These are phyloP conservation scores for Ceratobasidium papillatum DNA, from an alignment of 1,284 basidiomycete genomes.

Conservation along the genomic window DNA sequence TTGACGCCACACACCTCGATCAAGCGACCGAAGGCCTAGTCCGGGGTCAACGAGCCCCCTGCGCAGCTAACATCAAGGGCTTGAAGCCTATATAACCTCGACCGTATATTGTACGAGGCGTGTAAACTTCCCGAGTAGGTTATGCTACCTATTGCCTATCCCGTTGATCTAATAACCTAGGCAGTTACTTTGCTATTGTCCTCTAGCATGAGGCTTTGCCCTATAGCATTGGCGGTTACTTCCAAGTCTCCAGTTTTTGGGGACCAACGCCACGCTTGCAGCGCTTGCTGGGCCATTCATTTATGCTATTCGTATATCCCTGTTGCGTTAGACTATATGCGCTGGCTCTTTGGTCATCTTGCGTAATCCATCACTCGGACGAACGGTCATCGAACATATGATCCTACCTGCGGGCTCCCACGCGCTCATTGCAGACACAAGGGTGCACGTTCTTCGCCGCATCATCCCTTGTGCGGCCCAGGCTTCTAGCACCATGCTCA, in stretches of 20 bases:
- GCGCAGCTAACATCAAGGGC: background rate
- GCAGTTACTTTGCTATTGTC: background rate
- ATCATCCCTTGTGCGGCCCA: background rate
- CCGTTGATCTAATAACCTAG: background rate
- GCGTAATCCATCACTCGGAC: background rate
- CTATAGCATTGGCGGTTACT: background rate
- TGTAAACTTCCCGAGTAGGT: background rate
- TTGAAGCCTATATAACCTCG: background rate
- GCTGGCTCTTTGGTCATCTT: background rate
- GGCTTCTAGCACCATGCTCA: background rate
- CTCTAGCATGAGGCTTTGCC: background rate
- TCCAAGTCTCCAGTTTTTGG: background rate
- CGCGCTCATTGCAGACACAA: background rate
- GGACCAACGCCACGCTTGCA: background rate
- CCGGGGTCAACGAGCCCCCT: background rate
- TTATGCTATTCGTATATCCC: background rate
- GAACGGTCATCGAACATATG: background rate
- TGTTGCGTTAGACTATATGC: background rate
- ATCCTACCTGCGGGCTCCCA: constrained; percentile 14
- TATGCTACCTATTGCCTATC: background rate
- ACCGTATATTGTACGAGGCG: background rate
- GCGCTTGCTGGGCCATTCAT: background rate
- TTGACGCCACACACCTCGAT: background rate
- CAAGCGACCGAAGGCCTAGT: background rate
- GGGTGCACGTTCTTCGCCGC: background rate